Percentiles rank a stretch among this genome's conserved stretches.
phyloP scores from a whole-genome alignment of 1,139 yeast genomes.

The Wickerhamomyces sp. region DNA sequence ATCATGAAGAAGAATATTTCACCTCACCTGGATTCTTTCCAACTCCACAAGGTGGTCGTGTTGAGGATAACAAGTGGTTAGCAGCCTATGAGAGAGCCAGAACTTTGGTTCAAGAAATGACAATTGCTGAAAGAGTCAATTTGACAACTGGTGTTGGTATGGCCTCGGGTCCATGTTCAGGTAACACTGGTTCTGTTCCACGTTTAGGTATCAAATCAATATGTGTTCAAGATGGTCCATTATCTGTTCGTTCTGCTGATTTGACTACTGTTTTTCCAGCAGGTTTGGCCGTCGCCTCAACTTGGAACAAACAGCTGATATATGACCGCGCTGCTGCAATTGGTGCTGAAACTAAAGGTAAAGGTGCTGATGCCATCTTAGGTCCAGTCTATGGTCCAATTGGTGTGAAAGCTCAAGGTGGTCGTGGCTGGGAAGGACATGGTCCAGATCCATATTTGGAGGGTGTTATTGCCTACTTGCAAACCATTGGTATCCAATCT shows the following conservation, averaged over 20 bases:
- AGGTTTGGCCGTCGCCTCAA: constrained; percentile 49
- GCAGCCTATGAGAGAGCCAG: constrained; percentile 49
- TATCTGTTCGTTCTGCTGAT: constrained; percentile 53
- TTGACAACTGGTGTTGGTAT: constrained; percentile 58
- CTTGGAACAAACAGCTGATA: constrained; percentile 48
- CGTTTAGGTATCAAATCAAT: constrained; percentile 47
- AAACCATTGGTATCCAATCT: constrained; percentile 50
- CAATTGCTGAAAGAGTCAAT: constrained; percentile 52
- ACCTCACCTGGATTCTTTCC: constrained; percentile 10
- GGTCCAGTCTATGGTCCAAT: constrained; percentile 54
- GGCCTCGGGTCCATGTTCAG: constrained; percentile 57
- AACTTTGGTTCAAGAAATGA: constrained; percentile 43
- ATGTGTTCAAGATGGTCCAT: constrained; percentile 59
- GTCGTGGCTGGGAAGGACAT: constrained; percentile 54
- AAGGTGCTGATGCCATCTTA: constrained; percentile 46
- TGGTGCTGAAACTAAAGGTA: constrained; percentile 44
- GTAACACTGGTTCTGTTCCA: constrained; percentile 54
- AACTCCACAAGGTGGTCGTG: constrained; percentile 13
- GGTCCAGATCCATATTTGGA: constrained; percentile 55
- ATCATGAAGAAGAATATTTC: not conserved
- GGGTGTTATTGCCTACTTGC: constrained; percentile 47
- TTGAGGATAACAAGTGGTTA: constrained; percentile 37
- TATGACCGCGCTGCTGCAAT: constrained; percentile 50
- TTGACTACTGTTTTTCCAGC: constrained; percentile 50
- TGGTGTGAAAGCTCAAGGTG: constrained; percentile 50